Percentiles rank a stretch among this genome's conserved stretches.
These are phyloP conservation scores for Friedmanniomyces simplex DNA, from an alignment of 495 filamentous ascomycete genomes.

Conservation along the genomic window DNA sequence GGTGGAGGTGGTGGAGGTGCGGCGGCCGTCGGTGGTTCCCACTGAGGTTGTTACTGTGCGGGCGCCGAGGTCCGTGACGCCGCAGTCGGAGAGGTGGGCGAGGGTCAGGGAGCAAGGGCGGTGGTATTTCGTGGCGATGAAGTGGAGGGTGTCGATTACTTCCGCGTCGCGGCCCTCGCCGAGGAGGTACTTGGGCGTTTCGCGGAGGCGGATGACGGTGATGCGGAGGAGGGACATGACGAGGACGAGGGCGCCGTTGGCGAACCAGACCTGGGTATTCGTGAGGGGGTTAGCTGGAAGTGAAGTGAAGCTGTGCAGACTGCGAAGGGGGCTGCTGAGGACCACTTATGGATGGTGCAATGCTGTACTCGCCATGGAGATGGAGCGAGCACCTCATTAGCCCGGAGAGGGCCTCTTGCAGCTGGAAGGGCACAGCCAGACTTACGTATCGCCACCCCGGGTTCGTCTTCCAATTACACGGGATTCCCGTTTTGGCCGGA, in stretches of 20 bases:
- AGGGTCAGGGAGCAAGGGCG: conserved; percentile 53
- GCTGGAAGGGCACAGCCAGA: not conserved
- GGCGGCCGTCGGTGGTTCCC: no score
- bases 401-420: no score
- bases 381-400: no score
- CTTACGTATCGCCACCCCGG: conserved; percentile 1
- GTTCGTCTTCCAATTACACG: conserved; percentile 16
- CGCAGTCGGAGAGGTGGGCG: conserved; percentile 42
- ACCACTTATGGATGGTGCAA: no score
- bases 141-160: conserved; percentile 49
- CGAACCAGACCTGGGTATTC: not conserved
- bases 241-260: conserved; percentile 49
- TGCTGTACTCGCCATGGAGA: no score
- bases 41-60: not conserved
- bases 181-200: conserved; percentile 66
- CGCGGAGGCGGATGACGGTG: conserved; percentile 54
- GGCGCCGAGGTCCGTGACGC: not conserved
- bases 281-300: no score
- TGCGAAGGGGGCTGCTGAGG: no score
- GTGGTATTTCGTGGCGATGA: conserved; percentile 52
- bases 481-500: conserved; percentile 9
- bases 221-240: conserved; percentile 54
- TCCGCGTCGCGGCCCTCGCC: conserved; percentile 52
- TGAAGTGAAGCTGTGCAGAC: no score
- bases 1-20: no score